Base-by-base conservation (phyloP, 805 yeast genomes). In the Starmera amethionina region DNA sequence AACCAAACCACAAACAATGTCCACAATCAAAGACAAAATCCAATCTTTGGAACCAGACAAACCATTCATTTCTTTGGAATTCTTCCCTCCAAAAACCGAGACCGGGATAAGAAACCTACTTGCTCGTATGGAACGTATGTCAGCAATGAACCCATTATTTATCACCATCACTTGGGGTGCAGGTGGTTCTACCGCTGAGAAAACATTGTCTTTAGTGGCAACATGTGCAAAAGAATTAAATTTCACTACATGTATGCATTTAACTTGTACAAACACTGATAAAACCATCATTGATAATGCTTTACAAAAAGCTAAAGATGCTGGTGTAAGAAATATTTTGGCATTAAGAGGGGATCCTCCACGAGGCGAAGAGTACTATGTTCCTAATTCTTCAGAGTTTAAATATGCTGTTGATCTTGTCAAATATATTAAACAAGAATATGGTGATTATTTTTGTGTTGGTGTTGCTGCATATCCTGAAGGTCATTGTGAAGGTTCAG, bases 401-500 rank as follows among this genome's bases (percentile, higher is more conserved):
- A 65, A 68, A 46, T 71, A 79, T 55, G 97, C 98, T 1, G 82
- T 76, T 2, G 98, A 93, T 58, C 72, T 93, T 44, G 95, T 93
- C 10, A 72, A 65, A 48, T 89, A 90, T 58, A 89, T 93, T 49
- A 77, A 74, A 49, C 48, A 68, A 40, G 59, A 75, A 37, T 69
- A 89, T 56, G 93, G 86, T 4, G 84, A 84, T 55, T 82, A 79
- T 50, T 90, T 90, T 63, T 84, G 96, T 56, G 69, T 90, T 41
- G 98, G 98, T 44, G 98, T 90, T 13, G 98, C 98, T 2, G 97
- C 94, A 1, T 90, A 90, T 59, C 96, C 98, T 8, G 98, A 90
- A 58, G 98, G 98, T 15, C 97, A 90, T 62, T 88, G 86, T 30
- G 96, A 89, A 50, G 90, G 94, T 12, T 71, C 87, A 1, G 85